Conservation (phyloP, 2,329 filamentous ascomycete species). For the Ampelomyces quisqualis region DNA sequence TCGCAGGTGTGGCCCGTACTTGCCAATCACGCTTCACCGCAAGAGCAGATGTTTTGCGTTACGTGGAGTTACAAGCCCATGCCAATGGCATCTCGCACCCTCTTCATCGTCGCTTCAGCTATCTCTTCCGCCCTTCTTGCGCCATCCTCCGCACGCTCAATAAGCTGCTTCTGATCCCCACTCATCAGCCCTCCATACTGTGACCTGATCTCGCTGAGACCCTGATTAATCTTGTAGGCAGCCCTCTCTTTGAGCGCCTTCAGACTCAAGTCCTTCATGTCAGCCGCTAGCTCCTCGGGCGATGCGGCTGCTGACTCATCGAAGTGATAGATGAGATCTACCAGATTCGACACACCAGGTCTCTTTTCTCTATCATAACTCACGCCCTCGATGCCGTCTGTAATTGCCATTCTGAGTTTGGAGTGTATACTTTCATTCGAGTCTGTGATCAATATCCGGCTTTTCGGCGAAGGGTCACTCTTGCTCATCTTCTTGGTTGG, state of each 20-base stretch:
- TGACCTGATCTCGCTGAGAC: constrained; percentile 57
- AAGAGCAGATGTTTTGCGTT: too few relatives aligned
- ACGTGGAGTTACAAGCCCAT: constrained; percentile 18
- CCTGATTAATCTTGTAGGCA: constrained; percentile 57
- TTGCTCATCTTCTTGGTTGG: constrained; percentile 93
- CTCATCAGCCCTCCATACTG: constrained; percentile 57
- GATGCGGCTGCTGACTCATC: constrained; percentile 47
- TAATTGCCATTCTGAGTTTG: constrained; percentile 74
- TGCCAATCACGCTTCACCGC: too few relatives aligned
- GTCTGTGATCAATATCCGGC: constrained; percentile 82
- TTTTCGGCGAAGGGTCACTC: constrained; percentile 69
- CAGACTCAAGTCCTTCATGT: constrained; percentile 52
- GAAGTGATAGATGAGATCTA: constrained; percentile 76
- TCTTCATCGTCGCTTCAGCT: constrained; percentile 55
- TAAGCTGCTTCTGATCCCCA: constrained; percentile 55
- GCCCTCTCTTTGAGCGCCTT: constrained; percentile 65
- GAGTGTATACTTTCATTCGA: constrained; percentile 59
- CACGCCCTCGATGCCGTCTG: constrained; percentile 69
- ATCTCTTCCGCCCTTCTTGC: constrained; percentile 61
- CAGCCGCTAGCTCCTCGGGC: constrained; percentile 49
- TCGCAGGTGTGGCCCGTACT: too few relatives aligned
- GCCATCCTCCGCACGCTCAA: constrained; percentile 60
- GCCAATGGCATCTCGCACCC: constrained; percentile 24
- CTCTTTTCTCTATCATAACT: constrained; percentile 69
- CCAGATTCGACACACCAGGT: constrained; percentile 84